Evolutionary conservation across 176 grass and related monocot species (phyloP), one percentile per base, ranked within the genome.

Genomic region (Zoysia japonica): DNA sequence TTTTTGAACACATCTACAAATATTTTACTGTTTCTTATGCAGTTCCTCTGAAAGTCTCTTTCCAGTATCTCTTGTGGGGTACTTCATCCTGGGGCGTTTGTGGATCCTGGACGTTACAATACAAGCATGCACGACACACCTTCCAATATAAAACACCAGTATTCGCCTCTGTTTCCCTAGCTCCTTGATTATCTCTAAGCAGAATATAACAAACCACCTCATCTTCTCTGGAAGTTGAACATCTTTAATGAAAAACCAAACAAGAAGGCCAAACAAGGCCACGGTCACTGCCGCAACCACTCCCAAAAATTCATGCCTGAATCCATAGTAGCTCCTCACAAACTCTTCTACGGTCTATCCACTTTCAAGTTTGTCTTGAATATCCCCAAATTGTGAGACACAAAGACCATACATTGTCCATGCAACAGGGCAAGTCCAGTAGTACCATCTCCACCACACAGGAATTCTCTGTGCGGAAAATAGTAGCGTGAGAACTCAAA

Each of bases 181-280:
- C 28, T 28, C 28, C 28, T 28, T 28, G 28, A 28, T 28, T 28
- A 28, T 28, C 28, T 28, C 28, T 28, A 28, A 28, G 28, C 28
- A 28, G 28, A 28, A 28, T 28, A 28, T 28, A 28, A 28, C 28
- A 28, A 28, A 28, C 28, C 28, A 28, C 28, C 28, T 82, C 80
- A 82, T 82, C 80, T 82, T 48, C 61, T 82, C 47, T 82, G 80
- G 13, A 74, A 74, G 80, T 82, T 82, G 19, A 82, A 74, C 8
- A 65, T 82, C n/a, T 28, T 28, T 28, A 28, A 28, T 28, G 28
- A 28, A 28, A 28, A 28, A 28, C 28, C 28, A 28, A 28, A 73
- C n/a, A 8, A 70, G 65, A 82, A 82, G 42, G 14, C 13, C 70
- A 82, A 82, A 82, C 0, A 82, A 0, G 44, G 60, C 70, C 48